phyloP scores from a whole-genome alignment of 1,139 yeast genomes.

The Wickerhamomyces sp. region DNA sequence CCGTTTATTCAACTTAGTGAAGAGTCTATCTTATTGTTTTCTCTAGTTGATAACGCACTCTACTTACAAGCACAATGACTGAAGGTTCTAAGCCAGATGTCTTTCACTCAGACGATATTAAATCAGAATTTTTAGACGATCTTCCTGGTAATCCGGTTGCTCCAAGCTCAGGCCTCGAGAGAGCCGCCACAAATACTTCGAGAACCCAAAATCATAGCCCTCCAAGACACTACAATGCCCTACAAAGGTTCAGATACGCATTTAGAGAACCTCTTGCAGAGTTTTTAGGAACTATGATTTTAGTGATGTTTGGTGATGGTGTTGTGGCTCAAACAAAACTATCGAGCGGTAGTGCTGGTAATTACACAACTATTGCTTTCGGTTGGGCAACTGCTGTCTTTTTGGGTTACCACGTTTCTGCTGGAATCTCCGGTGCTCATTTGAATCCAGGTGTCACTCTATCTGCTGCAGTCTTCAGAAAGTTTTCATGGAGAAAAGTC shows the following conservation, averaged over 20 bases:
- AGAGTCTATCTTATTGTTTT: neutral
- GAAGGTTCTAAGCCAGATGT: conserved; percentile 24
- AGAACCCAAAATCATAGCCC: conserved; percentile 5
- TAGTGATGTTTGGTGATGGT: conserved; percentile 41
- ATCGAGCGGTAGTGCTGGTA: conserved; percentile 33
- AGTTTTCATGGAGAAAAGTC: conserved; percentile 37
- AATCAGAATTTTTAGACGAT: conserved; percentile 21
- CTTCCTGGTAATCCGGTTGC: conserved; percentile 23
- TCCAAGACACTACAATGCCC: conserved; percentile 14
- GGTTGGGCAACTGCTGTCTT: conserved; percentile 50
- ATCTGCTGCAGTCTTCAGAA: conserved; percentile 35
- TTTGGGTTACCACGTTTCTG: conserved; percentile 38
- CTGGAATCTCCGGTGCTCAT: conserved; percentile 43
- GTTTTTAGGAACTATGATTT: conserved; percentile 40
- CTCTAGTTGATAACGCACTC: conserved; percentile 2
- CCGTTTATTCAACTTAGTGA: too few relatives aligned
- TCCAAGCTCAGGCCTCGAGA: conserved; percentile 24
- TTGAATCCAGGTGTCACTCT: conserved; percentile 39
- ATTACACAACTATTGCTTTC: conserved; percentile 36
- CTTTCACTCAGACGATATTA: conserved; percentile 25
- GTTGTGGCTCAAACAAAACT: conserved; percentile 38
- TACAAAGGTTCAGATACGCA: conserved; percentile 22
- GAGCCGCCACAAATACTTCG: conserved; percentile 17
- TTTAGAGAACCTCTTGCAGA: conserved; percentile 35
- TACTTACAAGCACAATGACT: conserved; percentile 12